A percentile compares a stretch with the other conserved stretches of the same genome.
These are phyloP conservation scores for Aspergillus taichungensis DNA, from an alignment of 495 filamentous ascomycete species.

Conservation along the genomic window DNA sequence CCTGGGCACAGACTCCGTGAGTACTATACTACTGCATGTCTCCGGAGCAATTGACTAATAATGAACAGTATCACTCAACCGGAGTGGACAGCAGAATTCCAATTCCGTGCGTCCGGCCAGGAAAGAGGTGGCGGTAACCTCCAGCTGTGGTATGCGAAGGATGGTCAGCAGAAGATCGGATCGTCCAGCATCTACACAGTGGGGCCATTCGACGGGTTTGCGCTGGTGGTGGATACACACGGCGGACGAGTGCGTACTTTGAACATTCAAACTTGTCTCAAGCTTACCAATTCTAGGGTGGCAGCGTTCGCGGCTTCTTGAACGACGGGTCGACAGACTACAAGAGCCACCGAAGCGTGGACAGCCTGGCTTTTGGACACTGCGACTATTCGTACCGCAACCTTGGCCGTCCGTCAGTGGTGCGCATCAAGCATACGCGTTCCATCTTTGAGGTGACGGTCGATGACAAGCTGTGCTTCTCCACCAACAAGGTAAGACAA, in stretches of 20 bases:
- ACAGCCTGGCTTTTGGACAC: conserved; percentile 85
- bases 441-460: conserved; percentile 64
- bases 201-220: conserved; percentile 77
- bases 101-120: conserved; percentile 79
- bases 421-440: conserved; percentile 61
- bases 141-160: conserved; percentile 83
- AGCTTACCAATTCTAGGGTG: conserved; percentile 41
- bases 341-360: conserved; percentile 66
- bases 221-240: conserved; percentile 78
- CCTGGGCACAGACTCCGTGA: conserved; percentile 66
- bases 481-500: conserved; percentile 56
- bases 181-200: conserved; percentile 74
- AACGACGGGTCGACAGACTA: conserved; percentile 85
- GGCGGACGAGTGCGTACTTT: conserved; percentile 51
- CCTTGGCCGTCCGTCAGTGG: conserved; percentile 67
- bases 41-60: not conserved
- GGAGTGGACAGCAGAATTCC: conserved; percentile 73
- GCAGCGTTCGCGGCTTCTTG: conserved; percentile 81
- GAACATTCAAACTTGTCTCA: not conserved
- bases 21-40: conserved; percentile 16
- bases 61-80: conserved; percentile 35
- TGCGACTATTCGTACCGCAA: conserved; percentile 90
- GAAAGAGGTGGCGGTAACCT: conserved; percentile 84
- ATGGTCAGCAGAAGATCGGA: conserved; percentile 55
- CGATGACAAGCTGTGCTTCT: conserved; percentile 77